phyloP scores from a whole-genome alignment of 1,139 yeast species.

The Taphrina deformans region DNA sequence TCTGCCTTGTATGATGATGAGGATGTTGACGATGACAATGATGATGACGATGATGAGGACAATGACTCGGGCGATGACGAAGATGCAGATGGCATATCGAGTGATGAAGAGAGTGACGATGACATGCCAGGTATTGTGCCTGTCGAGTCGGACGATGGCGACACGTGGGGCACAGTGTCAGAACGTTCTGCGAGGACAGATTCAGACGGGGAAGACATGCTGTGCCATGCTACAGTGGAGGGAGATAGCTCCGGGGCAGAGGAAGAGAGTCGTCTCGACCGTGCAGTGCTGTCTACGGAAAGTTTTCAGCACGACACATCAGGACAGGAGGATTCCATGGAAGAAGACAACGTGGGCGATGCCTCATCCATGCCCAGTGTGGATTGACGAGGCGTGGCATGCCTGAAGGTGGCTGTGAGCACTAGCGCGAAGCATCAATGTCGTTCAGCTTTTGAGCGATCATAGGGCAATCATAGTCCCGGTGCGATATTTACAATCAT shows the following conservation, averaged over 20 bases:
- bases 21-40: background rate
- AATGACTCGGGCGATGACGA: background rate
- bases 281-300: background rate
- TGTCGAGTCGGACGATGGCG: background rate
- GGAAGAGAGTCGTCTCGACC: background rate
- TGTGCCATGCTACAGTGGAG: background rate
- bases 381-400: background rate
- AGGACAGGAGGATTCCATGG: background rate
- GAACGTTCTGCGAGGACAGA: background rate
- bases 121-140: background rate
- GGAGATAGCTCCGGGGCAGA: background rate
- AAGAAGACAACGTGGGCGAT: background rate
- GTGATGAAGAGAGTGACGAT: background rate
- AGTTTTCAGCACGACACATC: background rate
- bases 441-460: background rate
- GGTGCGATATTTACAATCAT: background rate
- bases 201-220: background rate
- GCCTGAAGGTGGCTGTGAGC: background rate
- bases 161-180: conserved; percentile 1
- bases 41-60: background rate
- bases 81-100: background rate
- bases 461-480: background rate
- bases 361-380: background rate
- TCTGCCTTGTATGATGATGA: background rate
- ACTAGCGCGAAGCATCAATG: background rate